These are phyloP conservation scores for Termitomyces sp. DNA, from an alignment of 768 basidiomycete genomes.

Conservation along the genomic window DNA sequence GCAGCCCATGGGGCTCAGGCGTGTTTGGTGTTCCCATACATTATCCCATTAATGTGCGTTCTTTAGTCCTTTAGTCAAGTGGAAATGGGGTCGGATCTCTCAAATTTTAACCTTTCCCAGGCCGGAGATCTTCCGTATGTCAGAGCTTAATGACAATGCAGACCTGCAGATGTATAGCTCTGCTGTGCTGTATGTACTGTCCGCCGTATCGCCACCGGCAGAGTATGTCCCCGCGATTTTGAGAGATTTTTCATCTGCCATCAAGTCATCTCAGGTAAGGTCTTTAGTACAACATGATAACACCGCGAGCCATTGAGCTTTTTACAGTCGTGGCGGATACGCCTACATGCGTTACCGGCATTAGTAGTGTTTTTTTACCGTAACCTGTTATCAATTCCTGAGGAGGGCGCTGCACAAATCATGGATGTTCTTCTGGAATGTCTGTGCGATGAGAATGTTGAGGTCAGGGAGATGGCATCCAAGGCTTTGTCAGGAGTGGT, in stretches of 20 bases:
- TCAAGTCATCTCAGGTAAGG: conserved; percentile 73
- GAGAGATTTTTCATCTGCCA: conserved; percentile 57
- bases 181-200: conserved; percentile 75
- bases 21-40: conserved; percentile 70
- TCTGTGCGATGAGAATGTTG: conserved; percentile 84
- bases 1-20: conserved; percentile 73
- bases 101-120: conserved; percentile 30
- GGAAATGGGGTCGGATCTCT: not conserved
- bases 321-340: conserved; percentile 82
- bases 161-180: conserved; percentile 81
- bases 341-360: conserved; percentile 82
- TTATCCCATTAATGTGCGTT: conserved; percentile 70
- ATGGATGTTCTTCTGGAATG: conserved; percentile 84
- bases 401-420: conserved; percentile 58
- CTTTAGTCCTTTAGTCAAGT: not conserved
- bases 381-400: conserved; percentile 73
- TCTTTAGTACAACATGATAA: not conserved
- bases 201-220: conserved; percentile 69
- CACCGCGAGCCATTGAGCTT: not conserved
- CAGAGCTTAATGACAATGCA: conserved; percentile 80
- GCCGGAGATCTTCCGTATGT: conserved; percentile 85
- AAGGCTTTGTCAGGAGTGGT: conserved; percentile 83
- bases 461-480: conserved; percentile 89
- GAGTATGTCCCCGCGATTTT: conserved; percentile 59
- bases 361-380: conserved; percentile 89